A percentile compares a stretch with the other conserved stretches of the same genome.
Conservation (phyloP, 441 rosid genomes). For the Euphorbia celastroides region DNA sequence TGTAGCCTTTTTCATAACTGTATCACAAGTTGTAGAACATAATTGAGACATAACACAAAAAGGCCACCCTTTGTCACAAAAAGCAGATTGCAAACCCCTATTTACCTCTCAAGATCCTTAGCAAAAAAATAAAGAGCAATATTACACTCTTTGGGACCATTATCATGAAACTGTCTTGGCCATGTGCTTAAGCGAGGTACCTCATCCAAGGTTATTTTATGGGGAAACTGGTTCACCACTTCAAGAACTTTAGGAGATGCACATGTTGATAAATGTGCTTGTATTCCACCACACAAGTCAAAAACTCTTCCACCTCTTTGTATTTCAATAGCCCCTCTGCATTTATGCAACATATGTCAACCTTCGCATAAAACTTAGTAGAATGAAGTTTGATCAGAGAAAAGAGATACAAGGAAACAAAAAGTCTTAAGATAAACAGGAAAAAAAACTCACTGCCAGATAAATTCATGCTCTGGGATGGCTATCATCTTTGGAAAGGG, state of each 20-base stretch:
- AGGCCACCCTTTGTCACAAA: slow-evolving; percentile 1
- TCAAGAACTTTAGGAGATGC: slow-evolving; percentile 88
- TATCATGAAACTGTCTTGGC: slow-evolving; percentile 73
- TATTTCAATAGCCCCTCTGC: slow-evolving; percentile 81
- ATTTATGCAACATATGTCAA: slow-evolving; percentile 20
- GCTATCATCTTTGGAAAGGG: slow-evolving; percentile 36
- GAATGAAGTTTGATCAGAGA: slow-evolving; percentile 6
- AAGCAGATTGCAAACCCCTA: background rate
- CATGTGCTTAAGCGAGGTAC: slow-evolving; percentile 75
- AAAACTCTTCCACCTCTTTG: slow-evolving; percentile 41
- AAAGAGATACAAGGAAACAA: slow-evolving; percentile 6
- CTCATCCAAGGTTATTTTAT: slow-evolving; percentile 55
- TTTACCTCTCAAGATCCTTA: slow-evolving; percentile 76
- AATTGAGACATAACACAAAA: slow-evolving; percentile 3
- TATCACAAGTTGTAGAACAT: slow-evolving; percentile 22
- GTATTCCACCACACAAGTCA: slow-evolving; percentile 65
- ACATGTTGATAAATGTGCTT: slow-evolving; percentile 83
- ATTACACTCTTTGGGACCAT: slow-evolving; percentile 77
- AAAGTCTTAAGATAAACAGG: slow-evolving; percentile 3
- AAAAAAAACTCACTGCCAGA: slow-evolving; percentile 80
- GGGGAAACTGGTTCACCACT: slow-evolving; percentile 63
- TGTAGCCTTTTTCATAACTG: slow-evolving; percentile 85
- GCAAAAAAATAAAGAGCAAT: slow-evolving; percentile 98
- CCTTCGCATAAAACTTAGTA: slow-evolving; percentile 3
- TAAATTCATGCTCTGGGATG: slow-evolving; percentile 76